These are phyloP conservation scores for Spiromastix sp. DNA, from an alignment of 2,329 filamentous ascomycete species.

Conservation along the genomic window DNA sequence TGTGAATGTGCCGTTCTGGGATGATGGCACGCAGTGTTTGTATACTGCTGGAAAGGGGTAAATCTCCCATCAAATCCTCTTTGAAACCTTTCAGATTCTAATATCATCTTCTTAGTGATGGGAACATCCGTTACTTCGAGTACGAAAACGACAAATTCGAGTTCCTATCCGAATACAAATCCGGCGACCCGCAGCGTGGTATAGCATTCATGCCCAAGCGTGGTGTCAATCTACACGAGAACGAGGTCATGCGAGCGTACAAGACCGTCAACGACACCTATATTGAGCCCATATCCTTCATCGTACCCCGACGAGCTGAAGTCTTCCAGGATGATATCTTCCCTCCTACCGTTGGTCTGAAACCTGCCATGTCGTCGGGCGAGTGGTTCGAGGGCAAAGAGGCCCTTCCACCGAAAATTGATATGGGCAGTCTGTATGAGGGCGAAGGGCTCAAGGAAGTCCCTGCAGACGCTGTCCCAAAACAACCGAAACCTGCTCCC, in stretches of 20 bases:
- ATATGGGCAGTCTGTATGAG: slow-evolving; percentile 84
- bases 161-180: slow-evolving; percentile 94
- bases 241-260: slow-evolving; percentile 89
- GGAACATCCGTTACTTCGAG: slow-evolving; percentile 98
- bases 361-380: slow-evolving; percentile 64
- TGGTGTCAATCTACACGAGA: slow-evolving; percentile 92
- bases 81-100: slow-evolving; percentile 5
- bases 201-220: slow-evolving; percentile 91
- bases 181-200: slow-evolving; percentile 86
- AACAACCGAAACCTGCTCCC: slow-evolving; percentile 35
- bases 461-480: slow-evolving; percentile 46
- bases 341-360: slow-evolving; percentile 70
- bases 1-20: slow-evolving; percentile 99
- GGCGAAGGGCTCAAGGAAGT: slow-evolving; percentile 72
- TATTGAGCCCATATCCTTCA: slow-evolving; percentile 96
- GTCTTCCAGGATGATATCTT: slow-evolving; percentile 97
- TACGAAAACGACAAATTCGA: slow-evolving; percentile 99
- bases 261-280: slow-evolving; percentile 94
- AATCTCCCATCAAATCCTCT: slow-evolving; percentile 24
- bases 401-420: slow-evolving; percentile 79
- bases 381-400: slow-evolving; percentile 87
- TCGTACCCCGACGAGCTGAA: slow-evolving; percentile 84
- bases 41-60: slow-evolving; percentile 96
- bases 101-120: slow-evolving; percentile 52
- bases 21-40: slow-evolving; percentile 87